These are phyloP conservation scores for Limnanthes douglasii DNA, from an alignment of 345 rosid species.

Conservation along the genomic window DNA sequence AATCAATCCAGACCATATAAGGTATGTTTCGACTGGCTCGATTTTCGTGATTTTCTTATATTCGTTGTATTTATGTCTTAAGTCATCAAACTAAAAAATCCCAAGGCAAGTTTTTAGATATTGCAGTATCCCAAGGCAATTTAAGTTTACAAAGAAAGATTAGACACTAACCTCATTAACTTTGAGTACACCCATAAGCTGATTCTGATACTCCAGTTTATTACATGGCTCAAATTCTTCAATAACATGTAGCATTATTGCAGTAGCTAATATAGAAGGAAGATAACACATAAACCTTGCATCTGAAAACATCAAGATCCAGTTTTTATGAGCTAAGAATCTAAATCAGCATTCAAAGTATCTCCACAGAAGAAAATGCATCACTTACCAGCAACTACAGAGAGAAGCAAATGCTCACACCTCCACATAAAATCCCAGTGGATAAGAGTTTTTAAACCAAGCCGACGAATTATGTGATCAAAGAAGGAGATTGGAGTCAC, in stretches of 20 bases:
- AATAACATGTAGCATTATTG: constrained; percentile 49
- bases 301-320: constrained; percentile 46
- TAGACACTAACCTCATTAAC: constrained; percentile 36
- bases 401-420: constrained; percentile 67
- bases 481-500: constrained; percentile 77
- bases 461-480: constrained; percentile 53
- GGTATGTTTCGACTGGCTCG: no score
- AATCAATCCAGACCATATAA: not conserved
- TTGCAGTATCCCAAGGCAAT: no score
- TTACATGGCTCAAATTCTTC: constrained; percentile 42
- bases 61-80: no score
- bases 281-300: constrained; percentile 35
- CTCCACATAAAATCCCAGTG: constrained; percentile 44
- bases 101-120: no score
- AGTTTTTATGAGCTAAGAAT: constrained; percentile 8
- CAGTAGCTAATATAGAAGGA: constrained; percentile 68
- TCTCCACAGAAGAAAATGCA: constrained; percentile 3
- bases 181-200: constrained; percentile 43
- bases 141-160: no score
- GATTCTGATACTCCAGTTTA: constrained; percentile 34
- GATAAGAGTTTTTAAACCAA: constrained; percentile 33
- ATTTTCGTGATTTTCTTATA: no score
- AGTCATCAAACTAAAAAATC: no score
- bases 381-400: constrained; percentile 52
- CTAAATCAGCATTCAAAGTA: not conserved